Base-by-base conservation (phyloP, 192 early-diverging fungal genomes). In the Pilaira anomala region DNA sequence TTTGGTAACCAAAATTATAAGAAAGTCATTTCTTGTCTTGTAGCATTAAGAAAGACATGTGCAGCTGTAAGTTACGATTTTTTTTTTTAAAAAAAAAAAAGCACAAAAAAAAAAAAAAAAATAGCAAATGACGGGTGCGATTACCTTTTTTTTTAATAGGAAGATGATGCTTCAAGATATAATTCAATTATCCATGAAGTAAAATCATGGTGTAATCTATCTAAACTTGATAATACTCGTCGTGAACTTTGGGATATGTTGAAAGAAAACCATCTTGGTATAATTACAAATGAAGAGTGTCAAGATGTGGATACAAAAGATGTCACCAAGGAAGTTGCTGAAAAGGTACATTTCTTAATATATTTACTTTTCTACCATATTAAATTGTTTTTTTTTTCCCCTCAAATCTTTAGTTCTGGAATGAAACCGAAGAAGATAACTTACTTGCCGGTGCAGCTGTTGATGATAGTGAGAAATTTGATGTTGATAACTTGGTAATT, bases 21-120 rank as follows among this genome's bases (percentile, higher is more conserved):
- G 26, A 89, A 86, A 62, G 84, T 83, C 2, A 41, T 85, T 11
- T 60, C 76, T 11, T 86, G 84, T 62, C 53, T 89, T 19, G 70
- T 73, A 44, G 74, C 68, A 11, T 60, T 89, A n/a, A 70, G 87
- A 12, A 48, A 68, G 16, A 59, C 48, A 18, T 74, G 63, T 44
- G 51, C 48, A 21, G 39, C 41, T 46, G 63, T 63, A 28, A 49
- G 46, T 26, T 36, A 3, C 11, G 6, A 9, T 36, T 36, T 36
- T 36, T 36, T 36, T 36, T 36, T 36, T 36, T 36, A 9, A 6
- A 36, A 3, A 9, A 5, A 36, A 36, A 36, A 9, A 36, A 36
- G 11, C 11, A 6, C 4, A 13, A 46, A 46, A 16, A 46, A 16
- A 46, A 5, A 40, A 12, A 40, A 40, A 40, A 5, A 40, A 40